phyloP scores from a whole-genome alignment of 2,329 filamentous ascomycete genomes.

The Nannizziopsis arthrosporioides region DNA sequence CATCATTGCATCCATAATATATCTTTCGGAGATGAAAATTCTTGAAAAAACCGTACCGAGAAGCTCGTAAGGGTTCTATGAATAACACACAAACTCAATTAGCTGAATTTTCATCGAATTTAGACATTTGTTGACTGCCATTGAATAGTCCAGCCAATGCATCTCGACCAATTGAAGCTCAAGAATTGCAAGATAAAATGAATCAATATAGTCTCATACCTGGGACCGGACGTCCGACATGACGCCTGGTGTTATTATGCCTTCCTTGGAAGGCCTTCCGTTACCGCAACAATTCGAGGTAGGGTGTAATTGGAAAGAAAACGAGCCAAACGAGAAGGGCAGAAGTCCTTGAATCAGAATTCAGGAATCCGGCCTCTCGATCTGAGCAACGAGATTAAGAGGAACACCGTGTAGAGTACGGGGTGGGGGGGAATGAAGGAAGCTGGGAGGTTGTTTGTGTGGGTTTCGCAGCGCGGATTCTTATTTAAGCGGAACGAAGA shows the following conservation, averaged over 20 bases:
- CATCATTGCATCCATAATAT: conserved; percentile 20
- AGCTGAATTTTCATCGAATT: conserved; percentile 6
- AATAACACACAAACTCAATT: conserved; percentile 7
- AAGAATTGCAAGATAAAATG: neutral
- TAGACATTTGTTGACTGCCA: conserved; percentile 1
- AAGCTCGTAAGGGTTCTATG: conserved; percentile 91
- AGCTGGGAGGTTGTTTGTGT: conserved; percentile 5
- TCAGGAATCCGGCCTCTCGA: conserved; percentile 23
- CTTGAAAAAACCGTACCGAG: conserved; percentile 57
- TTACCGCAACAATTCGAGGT: conserved; percentile 37
- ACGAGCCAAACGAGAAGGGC: conserved; percentile 23
- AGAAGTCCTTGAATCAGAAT: conserved; percentile 22
- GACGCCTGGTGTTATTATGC: conserved; percentile 38
- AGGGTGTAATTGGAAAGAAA: conserved; percentile 16
- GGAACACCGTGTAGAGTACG: conserved; percentile 5
- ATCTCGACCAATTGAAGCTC: conserved; percentile 4
- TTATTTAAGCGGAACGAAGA: neutral
- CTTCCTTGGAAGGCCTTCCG: conserved; percentile 42
- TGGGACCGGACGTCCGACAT: conserved; percentile 44
- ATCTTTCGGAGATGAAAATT: conserved; percentile 14
- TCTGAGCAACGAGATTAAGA: conserved; percentile 11
- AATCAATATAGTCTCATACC: conserved; percentile 28
- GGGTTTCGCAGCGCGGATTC: conserved; percentile 14
- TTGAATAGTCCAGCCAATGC: conserved; percentile 13
- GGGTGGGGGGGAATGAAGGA: conserved; percentile 14